phyloP scores from a whole-genome alignment of 2,329 filamentous ascomycete species.

The Neofusicoccum sp. region DNA sequence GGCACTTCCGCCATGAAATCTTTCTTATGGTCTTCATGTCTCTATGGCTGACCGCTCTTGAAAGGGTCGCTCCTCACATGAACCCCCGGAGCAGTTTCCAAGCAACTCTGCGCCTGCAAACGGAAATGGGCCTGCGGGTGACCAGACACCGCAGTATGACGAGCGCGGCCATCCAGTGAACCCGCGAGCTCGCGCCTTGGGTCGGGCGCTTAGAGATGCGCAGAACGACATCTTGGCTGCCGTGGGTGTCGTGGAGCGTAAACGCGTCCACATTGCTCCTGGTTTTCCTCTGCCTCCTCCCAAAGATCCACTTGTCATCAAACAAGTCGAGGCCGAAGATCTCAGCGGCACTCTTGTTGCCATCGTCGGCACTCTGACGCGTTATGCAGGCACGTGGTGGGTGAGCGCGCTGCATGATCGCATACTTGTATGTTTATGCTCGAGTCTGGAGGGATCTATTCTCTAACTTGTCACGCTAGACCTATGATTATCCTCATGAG shows the following conservation, averaged over 20 bases:
- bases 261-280: conserved; percentile 19
- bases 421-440: conserved; percentile 7
- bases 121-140: not conserved
- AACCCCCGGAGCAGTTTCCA: conserved; percentile 31
- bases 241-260: conserved; percentile 51
- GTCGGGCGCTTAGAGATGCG: conserved; percentile 45
- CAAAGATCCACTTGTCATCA: conserved; percentile 15
- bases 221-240: conserved; percentile 52
- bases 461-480: not conserved
- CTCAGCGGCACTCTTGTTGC: conserved; percentile 17
- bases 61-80: conserved; percentile 46
- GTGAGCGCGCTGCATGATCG: conserved; percentile 19
- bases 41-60: not conserved
- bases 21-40: not conserved
- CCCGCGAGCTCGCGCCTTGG: conserved; percentile 42
- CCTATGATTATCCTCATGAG: conserved; percentile 11
- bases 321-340: conserved; percentile 18
- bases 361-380: not conserved
- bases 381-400: conserved; percentile 20
- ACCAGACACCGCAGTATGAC: conserved; percentile 40
- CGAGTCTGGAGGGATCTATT: not conserved
- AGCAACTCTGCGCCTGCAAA: conserved; percentile 16
- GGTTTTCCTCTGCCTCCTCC: conserved; percentile 5
- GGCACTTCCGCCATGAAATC: not conserved
- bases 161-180: conserved; percentile 49